Conservation (phyloP, 805 yeast genomes). For the Saturnispora besseyi region DNA sequence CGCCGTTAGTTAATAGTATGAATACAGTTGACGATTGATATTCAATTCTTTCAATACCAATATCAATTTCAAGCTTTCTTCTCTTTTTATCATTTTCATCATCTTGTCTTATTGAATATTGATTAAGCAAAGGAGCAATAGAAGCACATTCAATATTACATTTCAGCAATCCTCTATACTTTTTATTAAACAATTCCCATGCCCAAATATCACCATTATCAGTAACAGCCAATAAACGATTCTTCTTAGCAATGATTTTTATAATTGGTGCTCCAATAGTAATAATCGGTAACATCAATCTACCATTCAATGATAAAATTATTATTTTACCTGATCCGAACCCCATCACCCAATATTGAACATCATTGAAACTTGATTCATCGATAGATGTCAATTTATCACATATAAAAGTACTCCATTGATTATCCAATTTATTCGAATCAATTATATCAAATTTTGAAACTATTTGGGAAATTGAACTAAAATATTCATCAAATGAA, state of each 20-base stretch:
- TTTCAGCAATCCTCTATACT: conserved; percentile 14
- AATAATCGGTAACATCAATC: conserved; percentile 36
- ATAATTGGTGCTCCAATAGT: conserved; percentile 44
- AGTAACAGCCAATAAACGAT: conserved; percentile 37
- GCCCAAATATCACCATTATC: conserved; percentile 40
- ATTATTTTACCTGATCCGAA: conserved; percentile 52
- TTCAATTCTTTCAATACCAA: conserved; percentile 6
- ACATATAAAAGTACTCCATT: conserved; percentile 36
- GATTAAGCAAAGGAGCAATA: conserved; percentile 45
- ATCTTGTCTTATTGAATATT: conserved; percentile 16
- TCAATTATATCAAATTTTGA: conserved; percentile 5
- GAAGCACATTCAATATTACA: conserved; percentile 37
- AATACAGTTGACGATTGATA: neutral
- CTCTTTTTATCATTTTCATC: conserved; percentile 15
- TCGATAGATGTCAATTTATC: conserved; percentile 31
- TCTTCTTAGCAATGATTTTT: conserved; percentile 28
- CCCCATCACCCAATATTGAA: conserved; percentile 46
- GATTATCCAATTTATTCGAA: conserved; percentile 1
- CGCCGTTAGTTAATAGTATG: neutral
- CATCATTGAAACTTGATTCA: conserved; percentile 29
- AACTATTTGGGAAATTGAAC: conserved; percentile 24
- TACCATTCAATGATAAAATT: conserved; percentile 37
- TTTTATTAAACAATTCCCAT: conserved; percentile 32
- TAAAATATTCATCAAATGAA: conserved; percentile 25
- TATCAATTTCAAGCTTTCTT: conserved; percentile 18